Evolutionary conservation across 371 early-diverging fungal species (phyloP).

Genomic region (Circinella minor): DNA sequence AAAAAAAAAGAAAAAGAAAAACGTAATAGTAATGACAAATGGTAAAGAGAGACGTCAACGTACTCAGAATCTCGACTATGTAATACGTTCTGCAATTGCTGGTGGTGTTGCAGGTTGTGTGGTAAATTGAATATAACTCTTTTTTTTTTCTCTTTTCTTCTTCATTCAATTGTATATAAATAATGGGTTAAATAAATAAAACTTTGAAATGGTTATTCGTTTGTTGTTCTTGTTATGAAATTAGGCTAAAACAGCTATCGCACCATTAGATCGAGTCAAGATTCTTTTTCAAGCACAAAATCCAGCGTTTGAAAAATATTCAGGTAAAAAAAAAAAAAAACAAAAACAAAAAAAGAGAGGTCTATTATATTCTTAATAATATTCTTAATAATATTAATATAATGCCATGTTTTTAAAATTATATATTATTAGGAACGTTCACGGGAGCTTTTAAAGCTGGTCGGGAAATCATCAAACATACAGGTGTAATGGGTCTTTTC

Average conservation of each 20-base stretch:
- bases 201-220: not conserved
- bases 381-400: no score
- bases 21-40: not conserved
- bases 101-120: slow-evolving; percentile 62
- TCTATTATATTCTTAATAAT: no score
- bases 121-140: slow-evolving; percentile 27
- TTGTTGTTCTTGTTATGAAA: slow-evolving; percentile 13
- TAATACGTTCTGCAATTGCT: slow-evolving; percentile 53
- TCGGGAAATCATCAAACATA: slow-evolving; percentile 67
- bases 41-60: not conserved
- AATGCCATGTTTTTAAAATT: no score
- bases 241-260: slow-evolving; percentile 90
- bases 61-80: slow-evolving; percentile 50
- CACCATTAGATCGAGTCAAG: slow-evolving; percentile 97
- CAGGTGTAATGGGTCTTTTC: slow-evolving; percentile 86
- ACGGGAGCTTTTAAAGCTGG: slow-evolving; percentile 86
- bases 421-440: slow-evolving; percentile 67
- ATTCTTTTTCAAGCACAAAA: slow-evolving; percentile 96
- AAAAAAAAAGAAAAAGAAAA: no score
- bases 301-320: slow-evolving; percentile 83
- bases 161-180: not conserved
- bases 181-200: no score
- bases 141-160: not conserved
- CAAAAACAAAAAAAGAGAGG: no score
- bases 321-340: slow-evolving; percentile 56